Conservation (phyloP, 768 basidiomycete genomes). For the Tylopilus intermedius region DNA sequence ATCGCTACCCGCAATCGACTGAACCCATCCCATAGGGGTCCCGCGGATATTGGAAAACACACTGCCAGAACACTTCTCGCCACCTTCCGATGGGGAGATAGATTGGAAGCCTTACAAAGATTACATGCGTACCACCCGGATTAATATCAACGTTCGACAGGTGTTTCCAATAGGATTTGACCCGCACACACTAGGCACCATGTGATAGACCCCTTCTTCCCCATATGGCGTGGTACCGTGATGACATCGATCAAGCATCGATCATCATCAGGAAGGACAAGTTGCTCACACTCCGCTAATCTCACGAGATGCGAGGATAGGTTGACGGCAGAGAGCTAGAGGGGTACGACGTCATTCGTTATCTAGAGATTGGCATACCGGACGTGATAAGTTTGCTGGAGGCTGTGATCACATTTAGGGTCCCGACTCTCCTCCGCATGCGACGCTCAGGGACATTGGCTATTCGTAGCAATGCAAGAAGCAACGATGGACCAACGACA, state of each 20-base stretch:
- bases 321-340: slow-evolving; percentile 1
- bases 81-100: slow-evolving; percentile 5
- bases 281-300: neutral
- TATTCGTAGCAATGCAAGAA: neutral
- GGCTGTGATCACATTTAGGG: neutral
- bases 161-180: slow-evolving; percentile 73
- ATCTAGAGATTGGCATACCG: slow-evolving; percentile 8
- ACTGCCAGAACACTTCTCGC: slow-evolving; percentile 56
- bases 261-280: neutral
- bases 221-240: neutral
- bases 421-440: neutral
- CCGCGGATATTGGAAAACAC: slow-evolving; percentile 84
- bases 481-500: slow-evolving; percentile 23
- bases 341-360: neutral
- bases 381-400: slow-evolving; percentile 4
- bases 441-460: neutral
- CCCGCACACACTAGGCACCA: slow-evolving; percentile 17
- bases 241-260: slow-evolving; percentile 6
- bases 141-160: slow-evolving; percentile 91
- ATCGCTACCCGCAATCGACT: neutral
- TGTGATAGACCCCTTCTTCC: neutral
- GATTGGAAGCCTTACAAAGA: slow-evolving; percentile 60
- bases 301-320: neutral
- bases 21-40: slow-evolving; percentile 47
- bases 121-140: slow-evolving; percentile 65